Base-by-base conservation (phyloP, 306 rosid genomes). In the Dryas drummondii region DNA sequence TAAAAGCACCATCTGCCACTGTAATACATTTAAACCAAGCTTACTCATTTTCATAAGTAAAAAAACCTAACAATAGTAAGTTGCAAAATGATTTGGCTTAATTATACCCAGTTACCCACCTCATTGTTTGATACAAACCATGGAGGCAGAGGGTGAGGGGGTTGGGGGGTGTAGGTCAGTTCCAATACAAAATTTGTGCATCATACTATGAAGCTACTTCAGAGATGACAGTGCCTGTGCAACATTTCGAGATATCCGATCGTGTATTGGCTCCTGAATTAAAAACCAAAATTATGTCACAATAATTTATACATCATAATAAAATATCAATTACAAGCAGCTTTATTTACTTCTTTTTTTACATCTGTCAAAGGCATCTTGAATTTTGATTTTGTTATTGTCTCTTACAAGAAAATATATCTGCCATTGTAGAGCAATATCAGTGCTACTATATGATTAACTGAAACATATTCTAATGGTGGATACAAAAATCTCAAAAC, bases 321-420 rank as follows among this genome's bases (percentile, higher is more conserved):
- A 51, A 64, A 70, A 15, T 44, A 66, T 32, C 66, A 42, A 56
- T 48, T 40, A 49, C 57, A 32, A 66, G 3, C 52, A 48, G 59
- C n/a, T 7, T 22, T 56, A 66, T 55, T 81, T 27, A 27, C 2
- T 37, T 32, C 11, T 4, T 1, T 8, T 63, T 15, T 16, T 88
- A 91, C 97, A 97, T 88, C 84, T 5, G 84, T 37, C 4, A 51
- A 77, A 46, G 80, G 89, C 77, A 88, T 9, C 74, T 90, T 86
- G 70, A 94, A 94, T 79, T 86, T 87, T 45, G 91, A 90, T 64
- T 87, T 86, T 64, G 99, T 91, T 69, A 94, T 91, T 9, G 97
- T 86, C 91, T 94, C 99, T 4, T 86, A 94, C 78, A 92, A 82
- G 90, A 90, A 94, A 65, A 94, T 91, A 71, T 94, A 94, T 71